Evolutionary conservation across 2,329 filamentous ascomycete genomes (phyloP), one percentile per base, ranked within the genome.

Genomic region (Arthrobotrys pseudoclavata): DNA sequence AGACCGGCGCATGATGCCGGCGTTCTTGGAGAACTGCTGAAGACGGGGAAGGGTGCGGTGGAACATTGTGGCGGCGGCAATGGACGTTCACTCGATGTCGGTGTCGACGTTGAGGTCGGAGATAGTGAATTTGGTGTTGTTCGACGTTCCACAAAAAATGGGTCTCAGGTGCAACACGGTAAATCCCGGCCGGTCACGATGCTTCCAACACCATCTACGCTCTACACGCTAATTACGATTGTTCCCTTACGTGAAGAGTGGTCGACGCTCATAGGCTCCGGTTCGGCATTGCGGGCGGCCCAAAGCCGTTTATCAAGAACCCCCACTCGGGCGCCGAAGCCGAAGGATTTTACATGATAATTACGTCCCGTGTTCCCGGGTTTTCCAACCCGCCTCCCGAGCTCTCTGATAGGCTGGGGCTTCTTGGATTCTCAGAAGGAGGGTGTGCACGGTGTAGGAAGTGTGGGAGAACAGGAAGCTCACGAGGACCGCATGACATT

Each of bases 41-140:
- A 76, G 53, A n/a, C 57, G 71, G 22, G 71, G 63, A 15, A 76
- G 50, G 1, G 72, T 76, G 20, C 66, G 72, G 22, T 62, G 62
- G 50, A 76, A 76, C 72, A 76, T 76, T 13, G 31, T 64, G 34
- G 18, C 47, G 15, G 18, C 9, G 42, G 26, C 70, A 68, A 68
- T 74, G 52, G 70, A 57, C 37, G 53, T n/a, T 26, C 45, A 34
- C n/a, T 31, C 29, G 26, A 40, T 61, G 24, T 61, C 20, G 47
- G 20, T 50, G 63, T 45, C 52, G 52, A 53, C 15, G 48, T 26
- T 18, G 48, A n/a, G 13, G 45, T 53, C 45, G 68, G 24, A 45
- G 68, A 55, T 22, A 42, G n/a, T 60, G 20, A 20, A 15, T 13
- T 47, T 66, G 47, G 50, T 18, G 57, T 71, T 26, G 60, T 22